Base-by-base conservation (phyloP, 169 alveolate genomes). In the Plasmodium reichenowi region DNA sequence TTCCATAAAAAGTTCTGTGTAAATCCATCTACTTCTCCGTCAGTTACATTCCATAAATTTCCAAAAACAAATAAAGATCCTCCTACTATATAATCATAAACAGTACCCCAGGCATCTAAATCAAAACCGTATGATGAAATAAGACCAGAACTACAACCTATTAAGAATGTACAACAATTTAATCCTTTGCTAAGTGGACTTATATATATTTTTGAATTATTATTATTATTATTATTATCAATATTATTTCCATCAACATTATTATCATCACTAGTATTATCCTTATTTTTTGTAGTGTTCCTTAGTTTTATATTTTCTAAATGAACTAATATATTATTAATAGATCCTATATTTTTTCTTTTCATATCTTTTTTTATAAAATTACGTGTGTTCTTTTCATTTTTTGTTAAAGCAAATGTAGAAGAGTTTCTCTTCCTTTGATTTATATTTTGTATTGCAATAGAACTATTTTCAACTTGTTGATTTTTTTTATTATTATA, bases 91-190 rank as follows among this genome's bases (percentile, higher is more conserved):
- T 72, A 91, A 50, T 91, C 93, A 73, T 62, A 86, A 3, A 93
- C 90, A 22, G 80, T 68, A 32, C 93, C 90, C 93, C 94, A 91
- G 20, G 54, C 83, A 32, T 88, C 93, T 43, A 86, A 72, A 64
- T 74, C 88, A 50, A 74, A 75, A 7, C 93, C 91, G 54, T 76
- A 89, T 1, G 91, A 74, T 0, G 93, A 70, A 32, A 87, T 66
- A n/a, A 86, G 89, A 52, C 91, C 95, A 67, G 94, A 88, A 89
- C 95, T 93, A 56, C 95, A 93, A 26, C 95, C 95, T 56, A 91
- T 88, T 71, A 93, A 88, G 22, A 93, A 89, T 47, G 68, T 93
- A 54, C 92, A 88, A 15, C 93, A 91, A 2, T 64, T 64, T 17
- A 91, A 74, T 10, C 93, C 94, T 32, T 32, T 32, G 45, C 45